These are phyloP conservation scores for Meyerozyma guilliermondii DNA, from an alignment of 1,139 yeast genomes.

Conservation along the genomic window DNA sequence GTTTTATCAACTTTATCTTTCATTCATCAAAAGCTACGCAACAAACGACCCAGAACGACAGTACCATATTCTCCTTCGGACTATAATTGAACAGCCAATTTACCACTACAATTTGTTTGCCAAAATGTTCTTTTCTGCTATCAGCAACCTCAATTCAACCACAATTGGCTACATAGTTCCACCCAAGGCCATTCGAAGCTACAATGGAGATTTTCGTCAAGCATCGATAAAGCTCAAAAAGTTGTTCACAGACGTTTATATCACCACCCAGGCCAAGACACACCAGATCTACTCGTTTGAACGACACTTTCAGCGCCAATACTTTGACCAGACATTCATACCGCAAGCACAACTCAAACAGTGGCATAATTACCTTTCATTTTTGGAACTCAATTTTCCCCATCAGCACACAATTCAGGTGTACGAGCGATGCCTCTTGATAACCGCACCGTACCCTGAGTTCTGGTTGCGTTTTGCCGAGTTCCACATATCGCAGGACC, in stretches of 20 bases:
- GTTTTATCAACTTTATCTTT: slow-evolving; percentile 70
- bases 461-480: slow-evolving; percentile 64
- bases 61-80: slow-evolving; percentile 48
- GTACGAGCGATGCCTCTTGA: slow-evolving; percentile 55
- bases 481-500: slow-evolving; percentile 27
- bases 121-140: slow-evolving; percentile 30
- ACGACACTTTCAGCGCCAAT: slow-evolving; percentile 46
- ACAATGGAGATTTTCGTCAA: slow-evolving; percentile 12
- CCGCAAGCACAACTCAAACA: slow-evolving; percentile 43
- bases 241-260: slow-evolving; percentile 46
- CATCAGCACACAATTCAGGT: slow-evolving; percentile 28
- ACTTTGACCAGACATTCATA: slow-evolving; percentile 38
- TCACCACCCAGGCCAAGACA: slow-evolving; percentile 56
- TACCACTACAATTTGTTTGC: slow-evolving; percentile 70
- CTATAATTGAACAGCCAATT: slow-evolving; percentile 65
- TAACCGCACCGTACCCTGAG: slow-evolving; percentile 47
- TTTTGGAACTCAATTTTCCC: slow-evolving; percentile 38
- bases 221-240: slow-evolving; percentile 36
- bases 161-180: slow-evolving; percentile 15
- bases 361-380: slow-evolving; percentile 62
- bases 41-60: slow-evolving; percentile 27
- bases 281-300: slow-evolving; percentile 65
- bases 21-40: slow-evolving; percentile 43
- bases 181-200: slow-evolving; percentile 10
- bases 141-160: slow-evolving; percentile 32